Base-by-base conservation (phyloP, 2,329 filamentous ascomycete genomes). In the Trichoderma endophyticum region DNA sequence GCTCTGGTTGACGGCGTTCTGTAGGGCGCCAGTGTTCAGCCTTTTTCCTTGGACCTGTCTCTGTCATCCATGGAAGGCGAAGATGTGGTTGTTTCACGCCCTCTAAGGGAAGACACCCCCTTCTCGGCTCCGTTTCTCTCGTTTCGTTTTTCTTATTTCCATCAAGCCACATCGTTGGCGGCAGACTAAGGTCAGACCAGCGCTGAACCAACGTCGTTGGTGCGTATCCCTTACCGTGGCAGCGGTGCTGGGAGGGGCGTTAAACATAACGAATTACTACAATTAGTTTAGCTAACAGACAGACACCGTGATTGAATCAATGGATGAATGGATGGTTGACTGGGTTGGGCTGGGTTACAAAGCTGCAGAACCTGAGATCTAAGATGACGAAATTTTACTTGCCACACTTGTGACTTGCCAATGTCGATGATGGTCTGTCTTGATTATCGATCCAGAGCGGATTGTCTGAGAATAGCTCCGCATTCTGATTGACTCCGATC, bases 181-280 rank as follows among this genome's bases (percentile, higher is more conserved):
- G 66, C 66, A 62, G 18, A 43, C 39, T 43, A 43, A 43, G 18
- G 18, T 43, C 39, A 43, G 39, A 34, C 34, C 28, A 64, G 43
- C 14, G 43, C 28, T 28, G 28, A 51, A 56, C 66, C 57, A 61
- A 51, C 39, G 14, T 21, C 57, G 57, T 34, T 57, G 66, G 66
- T 36, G 66, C 30, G 57, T 54, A 11, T 61, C 39, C 39, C 57
- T 34, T 69, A 69, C 66, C 66, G 26, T 69, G 66, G 66, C 56
- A 26, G 28, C 66, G 66, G 66, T 69, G 57, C 66, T 69, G 66
- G 66, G 28, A 69, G 66, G 57, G 57, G 57, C 56, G 66, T 67
- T 32, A 59, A 67, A 26, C 32, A 39, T 30, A 39, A 43, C 30
- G 39, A 64, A 64, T 39, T 21, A 30, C 36, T 21, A 9, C 26